phyloP scores from a whole-genome alignment of 257 asterid genomes.

The Perilla frutescens region DNA sequence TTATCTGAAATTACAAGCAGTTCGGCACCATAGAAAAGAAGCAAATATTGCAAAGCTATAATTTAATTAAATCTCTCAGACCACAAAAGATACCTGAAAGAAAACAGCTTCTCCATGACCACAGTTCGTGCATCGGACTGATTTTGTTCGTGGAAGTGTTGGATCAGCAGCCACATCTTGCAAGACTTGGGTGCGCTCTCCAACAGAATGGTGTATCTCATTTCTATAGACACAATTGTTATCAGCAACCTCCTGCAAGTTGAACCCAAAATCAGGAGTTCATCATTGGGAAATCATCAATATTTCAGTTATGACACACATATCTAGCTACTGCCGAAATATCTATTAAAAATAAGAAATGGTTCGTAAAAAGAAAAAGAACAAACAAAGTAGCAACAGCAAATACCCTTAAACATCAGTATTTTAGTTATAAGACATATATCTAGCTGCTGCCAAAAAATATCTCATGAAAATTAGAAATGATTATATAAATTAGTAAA shows the following conservation, averaged over 20 bases:
- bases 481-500: neutral
- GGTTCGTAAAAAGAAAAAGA: neutral
- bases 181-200: conserved; percentile 88
- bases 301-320: neutral
- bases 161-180: conserved; percentile 99
- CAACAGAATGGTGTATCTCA: conserved; percentile 86
- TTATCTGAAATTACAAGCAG: too few relatives aligned
- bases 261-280: conserved; percentile 19
- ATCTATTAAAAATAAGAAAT: neutral
- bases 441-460: neutral
- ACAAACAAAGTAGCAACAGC: neutral
- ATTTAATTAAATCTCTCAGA: neutral
- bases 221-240: conserved; percentile 90
- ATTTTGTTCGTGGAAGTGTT: conserved; percentile 96
- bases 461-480: too few relatives aligned
- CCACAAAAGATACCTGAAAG: conserved; percentile 69
- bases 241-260: conserved; percentile 85
- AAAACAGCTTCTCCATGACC: conserved; percentile 99
- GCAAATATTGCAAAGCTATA: conserved; percentile 1
- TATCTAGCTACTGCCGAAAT: neutral
- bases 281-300: conserved; percentile 1
- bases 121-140: conserved; percentile 79
- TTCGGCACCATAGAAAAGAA: neutral
- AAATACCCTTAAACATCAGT: neutral
- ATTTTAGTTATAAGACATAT: too few relatives aligned